phyloP scores from a whole-genome alignment of 2,329 filamentous ascomycete genomes.

The Metarhizium brunneum region DNA sequence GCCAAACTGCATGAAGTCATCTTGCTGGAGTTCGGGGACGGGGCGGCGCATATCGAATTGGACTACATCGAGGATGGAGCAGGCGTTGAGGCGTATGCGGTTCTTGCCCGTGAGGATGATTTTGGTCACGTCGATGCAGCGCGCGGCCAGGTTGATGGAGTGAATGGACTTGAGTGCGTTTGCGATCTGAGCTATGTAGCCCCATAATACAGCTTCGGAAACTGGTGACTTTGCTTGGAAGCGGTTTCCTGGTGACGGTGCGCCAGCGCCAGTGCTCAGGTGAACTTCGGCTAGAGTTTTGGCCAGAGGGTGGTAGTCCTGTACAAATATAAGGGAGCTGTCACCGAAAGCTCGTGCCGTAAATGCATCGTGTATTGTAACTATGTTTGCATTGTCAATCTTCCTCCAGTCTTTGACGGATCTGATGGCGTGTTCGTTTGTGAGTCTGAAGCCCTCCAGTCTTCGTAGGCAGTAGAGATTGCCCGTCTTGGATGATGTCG shows the following conservation, averaged over 20 bases:
- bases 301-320: constrained; percentile 84
- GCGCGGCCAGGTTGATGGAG: constrained; percentile 67
- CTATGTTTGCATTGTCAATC: constrained; percentile 71
- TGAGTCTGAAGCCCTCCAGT: constrained; percentile 80
- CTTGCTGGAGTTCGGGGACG: constrained; percentile 70
- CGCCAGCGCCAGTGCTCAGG: constrained; percentile 31
- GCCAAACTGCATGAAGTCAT: constrained; percentile 80
- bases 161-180: constrained; percentile 85
- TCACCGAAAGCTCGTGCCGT: constrained; percentile 90
- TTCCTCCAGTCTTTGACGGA: constrained; percentile 85
- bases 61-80: constrained; percentile 81
- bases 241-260: constrained; percentile 31
- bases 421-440: constrained; percentile 80
- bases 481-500: constrained; percentile 78
- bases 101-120: constrained; percentile 86
- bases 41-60: constrained; percentile 65
- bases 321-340: constrained; percentile 88
- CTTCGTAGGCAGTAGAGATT: constrained; percentile 80
- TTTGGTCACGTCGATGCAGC: constrained; percentile 80
- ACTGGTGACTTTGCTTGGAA: constrained; percentile 39
- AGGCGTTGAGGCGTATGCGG: constrained; percentile 78
- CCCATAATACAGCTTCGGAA: constrained; percentile 73
- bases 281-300: constrained; percentile 85
- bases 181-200: constrained; percentile 84
- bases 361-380: constrained; percentile 84